A percentile compares a stretch with the other conserved stretches of the same genome.
Evolutionary conservation across 2,329 filamentous ascomycete species (phyloP).

Genomic region (Alternaria triticimaculans): DNA sequence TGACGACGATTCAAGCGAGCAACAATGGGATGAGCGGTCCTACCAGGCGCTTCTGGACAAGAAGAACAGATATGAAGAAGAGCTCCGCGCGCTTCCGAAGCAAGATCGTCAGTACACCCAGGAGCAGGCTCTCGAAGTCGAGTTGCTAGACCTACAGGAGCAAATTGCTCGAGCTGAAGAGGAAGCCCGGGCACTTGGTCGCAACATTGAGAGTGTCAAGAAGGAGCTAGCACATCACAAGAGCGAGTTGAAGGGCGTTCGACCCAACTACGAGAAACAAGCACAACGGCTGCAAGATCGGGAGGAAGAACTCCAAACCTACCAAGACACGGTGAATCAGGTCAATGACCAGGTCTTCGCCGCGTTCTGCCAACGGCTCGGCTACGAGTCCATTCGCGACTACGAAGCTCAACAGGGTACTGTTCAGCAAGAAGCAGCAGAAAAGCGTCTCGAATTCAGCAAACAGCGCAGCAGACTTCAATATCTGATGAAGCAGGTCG

Average conservation of each 20-base stretch:
- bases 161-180: slow-evolving; percentile 73
- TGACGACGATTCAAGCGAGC: slow-evolving; percentile 71
- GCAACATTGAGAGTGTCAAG: slow-evolving; percentile 83
- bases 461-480: slow-evolving; percentile 72
- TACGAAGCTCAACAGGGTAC: slow-evolving; percentile 95
- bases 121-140: slow-evolving; percentile 81
- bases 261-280: slow-evolving; percentile 80
- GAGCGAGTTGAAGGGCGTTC: slow-evolving; percentile 74
- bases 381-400: slow-evolving; percentile 86
- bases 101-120: slow-evolving; percentile 75
- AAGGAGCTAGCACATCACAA: slow-evolving; percentile 78
- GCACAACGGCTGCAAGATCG: slow-evolving; percentile 70
- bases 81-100: slow-evolving; percentile 81
- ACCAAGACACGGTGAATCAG: slow-evolving; percentile 71
- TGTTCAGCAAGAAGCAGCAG: slow-evolving; percentile 85
- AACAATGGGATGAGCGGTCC: slow-evolving; percentile 88
- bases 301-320: slow-evolving; percentile 61
- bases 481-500: slow-evolving; percentile 68
- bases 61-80: slow-evolving; percentile 75
- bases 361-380: slow-evolving; percentile 83
- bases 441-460: slow-evolving; percentile 86
- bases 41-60: slow-evolving; percentile 82
- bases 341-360: slow-evolving; percentile 90
- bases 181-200: slow-evolving; percentile 78
- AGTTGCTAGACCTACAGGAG: slow-evolving; percentile 80